A percentile compares a stretch with the other conserved stretches of the same genome.
Evolutionary conservation across 1,139 yeast genomes (phyloP).

Genomic region (Scheffersomyces parashehatae): DNA sequence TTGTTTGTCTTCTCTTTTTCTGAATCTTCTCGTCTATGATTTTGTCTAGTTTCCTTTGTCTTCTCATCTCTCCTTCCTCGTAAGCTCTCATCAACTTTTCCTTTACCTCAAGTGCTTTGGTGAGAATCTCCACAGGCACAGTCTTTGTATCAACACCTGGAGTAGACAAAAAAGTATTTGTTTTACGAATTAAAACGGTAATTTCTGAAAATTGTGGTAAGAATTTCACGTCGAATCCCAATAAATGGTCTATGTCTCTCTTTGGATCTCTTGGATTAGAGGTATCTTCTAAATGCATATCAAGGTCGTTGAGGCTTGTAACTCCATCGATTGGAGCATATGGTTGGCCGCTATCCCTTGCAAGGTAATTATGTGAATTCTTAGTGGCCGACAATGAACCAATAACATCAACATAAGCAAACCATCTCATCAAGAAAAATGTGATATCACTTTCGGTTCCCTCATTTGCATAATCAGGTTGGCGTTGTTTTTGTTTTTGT

Average conservation of each 20-base stretch:
- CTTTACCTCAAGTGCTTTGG: slow-evolving; percentile 50
- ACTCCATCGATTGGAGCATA: slow-evolving; percentile 8
- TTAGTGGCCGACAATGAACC: slow-evolving; percentile 54
- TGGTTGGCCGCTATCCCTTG: slow-evolving; percentile 7
- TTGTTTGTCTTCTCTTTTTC: slow-evolving; percentile 9
- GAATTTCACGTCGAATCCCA: slow-evolving; percentile 59
- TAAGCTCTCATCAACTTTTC: slow-evolving; percentile 32
- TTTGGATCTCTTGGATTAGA: slow-evolving; percentile 22
- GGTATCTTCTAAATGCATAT: slow-evolving; percentile 5
- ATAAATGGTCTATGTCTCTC: slow-evolving; percentile 54
- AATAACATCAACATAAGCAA: slow-evolving; percentile 68
- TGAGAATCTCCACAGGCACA: slow-evolving; percentile 37
- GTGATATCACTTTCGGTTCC: slow-evolving; percentile 43
- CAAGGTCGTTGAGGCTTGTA: slow-evolving; percentile 2
- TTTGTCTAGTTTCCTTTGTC: slow-evolving; percentile 32
- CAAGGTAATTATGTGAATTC: slow-evolving; percentile 28
- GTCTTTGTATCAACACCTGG: slow-evolving; percentile 7
- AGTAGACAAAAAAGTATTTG: slow-evolving; percentile 17
- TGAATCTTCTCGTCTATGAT: slow-evolving; percentile 21
- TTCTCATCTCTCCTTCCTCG: slow-evolving; percentile 35
- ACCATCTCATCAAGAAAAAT: slow-evolving; percentile 69
- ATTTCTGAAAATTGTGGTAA: slow-evolving; percentile 52
- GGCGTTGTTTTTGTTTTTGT: slow-evolving; percentile 1
- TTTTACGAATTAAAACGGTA: slow-evolving; percentile 42
- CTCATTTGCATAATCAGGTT: not conserved